Evolutionary conservation across 371 early-diverging fungal genomes (phyloP), one percentile per base, ranked within the genome.

Genomic region (Lichtheimia hyalospora): DNA sequence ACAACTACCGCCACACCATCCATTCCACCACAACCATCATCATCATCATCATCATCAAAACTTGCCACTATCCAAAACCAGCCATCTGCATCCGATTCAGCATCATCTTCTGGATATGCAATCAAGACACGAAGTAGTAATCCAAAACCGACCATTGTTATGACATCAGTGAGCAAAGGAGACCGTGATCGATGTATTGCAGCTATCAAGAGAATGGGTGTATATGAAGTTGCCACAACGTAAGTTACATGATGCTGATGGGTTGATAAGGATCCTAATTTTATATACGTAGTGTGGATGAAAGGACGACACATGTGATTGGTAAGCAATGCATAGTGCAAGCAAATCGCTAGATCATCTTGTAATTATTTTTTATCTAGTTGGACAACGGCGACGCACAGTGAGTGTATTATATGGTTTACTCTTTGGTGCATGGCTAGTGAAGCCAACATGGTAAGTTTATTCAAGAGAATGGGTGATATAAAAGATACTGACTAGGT

Each of bases 81-180:
- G 4, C 0, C 21, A 23, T 49, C 50, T 10, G 23, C 34, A 34
- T 10, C 34, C 34, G 10, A 34, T 34, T 34, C 34, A 28, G 28
- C 28, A 5, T 1, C 28, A 28, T 28, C 28, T 7, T 28, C 28
- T 8, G 34, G 8, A 34, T 8, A 34, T 49, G 12, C 7, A 21
- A 49, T 24, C 5, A 49, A 49, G 23, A 51, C 51, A 15, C 12
- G 18, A 23, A 40, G n/a, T 2, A 34, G 34, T 1, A 27, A 46
- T 41, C 18, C 25, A 34, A 60, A 59, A 57, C 57, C 54, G 1
- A 64, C 58, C 14, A 66, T 72, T 46, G 69, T 72, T 16, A 58
- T 72, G 41, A 69, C 72, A 5, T 66, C 67, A 49, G 24, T 69
- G 20, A 54, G 60, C 8, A 49, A 54, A 8, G n/a, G 24, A n/a